These are phyloP conservation scores for Mortierella sp. DNA, from an alignment of 371 early-diverging fungal genomes.

Conservation along the genomic window DNA sequence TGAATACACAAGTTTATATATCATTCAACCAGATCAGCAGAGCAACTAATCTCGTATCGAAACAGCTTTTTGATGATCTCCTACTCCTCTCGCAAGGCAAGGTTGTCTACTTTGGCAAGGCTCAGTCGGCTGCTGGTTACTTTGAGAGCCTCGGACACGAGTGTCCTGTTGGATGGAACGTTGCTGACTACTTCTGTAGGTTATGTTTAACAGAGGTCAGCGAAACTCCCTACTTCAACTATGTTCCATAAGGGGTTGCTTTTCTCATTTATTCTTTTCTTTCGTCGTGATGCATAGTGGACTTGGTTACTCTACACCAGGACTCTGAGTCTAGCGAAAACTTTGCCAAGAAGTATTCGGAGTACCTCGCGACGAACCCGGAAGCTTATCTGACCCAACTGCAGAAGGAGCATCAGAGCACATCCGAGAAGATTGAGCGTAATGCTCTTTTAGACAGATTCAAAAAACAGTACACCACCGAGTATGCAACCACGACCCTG, in stretches of 20 bases:
- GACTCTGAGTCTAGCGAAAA: slow-evolving; percentile 14
- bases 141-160: slow-evolving; percentile 77
- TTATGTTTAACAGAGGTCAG: neutral
- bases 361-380: slow-evolving; percentile 28
- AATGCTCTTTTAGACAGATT: slow-evolving; percentile 31
- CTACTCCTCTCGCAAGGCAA: slow-evolving; percentile 87
- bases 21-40: too few relatives aligned
- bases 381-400: slow-evolving; percentile 32
- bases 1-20: too few relatives aligned
- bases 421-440: slow-evolving; percentile 31
- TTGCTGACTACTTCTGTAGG: slow-evolving; percentile 83
- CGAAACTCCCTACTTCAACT: neutral
- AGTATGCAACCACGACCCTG: slow-evolving; percentile 40
- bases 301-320: slow-evolving; percentile 45
- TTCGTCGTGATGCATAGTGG: slow-evolving; percentile 20
- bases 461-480: slow-evolving; percentile 41
- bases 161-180: slow-evolving; percentile 90
- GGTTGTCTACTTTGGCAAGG: slow-evolving; percentile 82
- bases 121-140: slow-evolving; percentile 61
- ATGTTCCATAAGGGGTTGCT: too few relatives aligned
- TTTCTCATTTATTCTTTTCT: neutral
- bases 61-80: slow-evolving; percentile 81
- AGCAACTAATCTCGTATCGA: neutral
- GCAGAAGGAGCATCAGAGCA: slow-evolving; percentile 17
- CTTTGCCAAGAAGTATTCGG: slow-evolving; percentile 33